phyloP scores from a whole-genome alignment of 2,329 filamentous ascomycete species.

The Chaetoscypha palmicola region DNA sequence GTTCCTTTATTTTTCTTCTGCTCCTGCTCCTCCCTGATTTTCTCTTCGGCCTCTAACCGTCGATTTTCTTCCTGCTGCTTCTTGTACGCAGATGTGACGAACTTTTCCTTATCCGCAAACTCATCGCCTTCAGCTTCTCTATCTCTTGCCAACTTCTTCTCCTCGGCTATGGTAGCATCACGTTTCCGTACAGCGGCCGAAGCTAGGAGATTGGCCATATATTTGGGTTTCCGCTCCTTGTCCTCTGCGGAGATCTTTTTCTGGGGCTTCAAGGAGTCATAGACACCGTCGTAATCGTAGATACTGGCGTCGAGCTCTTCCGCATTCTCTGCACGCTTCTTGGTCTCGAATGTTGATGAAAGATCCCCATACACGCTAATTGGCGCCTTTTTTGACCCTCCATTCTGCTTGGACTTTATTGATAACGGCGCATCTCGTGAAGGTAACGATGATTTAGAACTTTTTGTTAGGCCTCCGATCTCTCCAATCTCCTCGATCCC shows the following conservation, averaged over 20 bases:
- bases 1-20: conserved; percentile 55
- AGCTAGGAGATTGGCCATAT: conserved; percentile 67
- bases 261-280: conserved; percentile 66
- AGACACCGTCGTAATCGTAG: conserved; percentile 80
- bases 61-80: conserved; percentile 71
- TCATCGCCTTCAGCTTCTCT: conserved; percentile 74
- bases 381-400: conserved; percentile 35
- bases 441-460: conserved; percentile 27
- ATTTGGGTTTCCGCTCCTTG: conserved; percentile 61
- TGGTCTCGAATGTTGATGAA: conserved; percentile 56
- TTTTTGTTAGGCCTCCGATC: conserved; percentile 45
- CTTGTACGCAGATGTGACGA: conserved; percentile 79
- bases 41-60: conserved; percentile 65
- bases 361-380: conserved; percentile 55
- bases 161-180: conserved; percentile 69
- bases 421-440: conserved; percentile 28
- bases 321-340: conserved; percentile 57
- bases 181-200: conserved; percentile 71
- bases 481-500: conserved; percentile 53
- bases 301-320: conserved; percentile 63
- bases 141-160: conserved; percentile 72
- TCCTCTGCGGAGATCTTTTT: conserved; percentile 48
- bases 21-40: conserved; percentile 55
- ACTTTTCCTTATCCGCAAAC: conserved; percentile 76
- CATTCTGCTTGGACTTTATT: conserved; percentile 27